Conservation (phyloP, 306 rosid species). For the Malus asiatica region DNA sequence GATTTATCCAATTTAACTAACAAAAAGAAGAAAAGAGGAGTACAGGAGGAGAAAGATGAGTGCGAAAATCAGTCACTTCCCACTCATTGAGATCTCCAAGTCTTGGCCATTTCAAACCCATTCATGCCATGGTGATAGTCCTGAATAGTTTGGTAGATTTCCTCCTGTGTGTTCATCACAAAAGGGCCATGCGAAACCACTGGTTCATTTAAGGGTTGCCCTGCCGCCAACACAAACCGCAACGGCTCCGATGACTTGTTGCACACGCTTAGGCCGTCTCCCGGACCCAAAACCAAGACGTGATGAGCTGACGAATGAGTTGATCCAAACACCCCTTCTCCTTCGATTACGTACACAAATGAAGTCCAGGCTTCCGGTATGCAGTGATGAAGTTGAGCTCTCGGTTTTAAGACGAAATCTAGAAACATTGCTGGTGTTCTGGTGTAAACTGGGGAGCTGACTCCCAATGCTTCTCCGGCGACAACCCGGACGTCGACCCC, state of each 20-base stretch:
- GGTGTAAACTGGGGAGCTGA: conserved; percentile 67
- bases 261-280: conserved; percentile 80
- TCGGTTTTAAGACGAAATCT: conserved; percentile 57
- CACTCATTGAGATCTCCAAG: conserved; percentile 62
- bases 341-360: conserved; percentile 73
- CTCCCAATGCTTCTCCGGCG: conserved; percentile 92
- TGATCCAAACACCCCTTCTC: conserved; percentile 74
- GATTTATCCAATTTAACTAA: neutral
- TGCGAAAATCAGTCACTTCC: neutral
- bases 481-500: conserved; percentile 73
- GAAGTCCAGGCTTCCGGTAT: conserved; percentile 77
- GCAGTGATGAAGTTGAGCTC: conserved; percentile 51
- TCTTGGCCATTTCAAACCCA: conserved; percentile 78
- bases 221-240: conserved; percentile 62
- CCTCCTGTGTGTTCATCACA: conserved; percentile 90
- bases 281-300: conserved; percentile 57
- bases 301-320: conserved; percentile 42
- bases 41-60: no score
- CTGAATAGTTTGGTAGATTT: conserved; percentile 65
- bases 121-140: conserved; percentile 60
- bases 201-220: conserved; percentile 80
- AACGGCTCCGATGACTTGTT: conserved; percentile 60
- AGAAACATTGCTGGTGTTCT: conserved; percentile 82
- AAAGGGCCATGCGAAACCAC: conserved; percentile 86
- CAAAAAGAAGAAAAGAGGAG: no score